Evolutionary conservation across 352 stramenopile species (phyloP), one percentile per base, ranked within the genome.

Genomic region (Phytophthora pinifolia): DNA sequence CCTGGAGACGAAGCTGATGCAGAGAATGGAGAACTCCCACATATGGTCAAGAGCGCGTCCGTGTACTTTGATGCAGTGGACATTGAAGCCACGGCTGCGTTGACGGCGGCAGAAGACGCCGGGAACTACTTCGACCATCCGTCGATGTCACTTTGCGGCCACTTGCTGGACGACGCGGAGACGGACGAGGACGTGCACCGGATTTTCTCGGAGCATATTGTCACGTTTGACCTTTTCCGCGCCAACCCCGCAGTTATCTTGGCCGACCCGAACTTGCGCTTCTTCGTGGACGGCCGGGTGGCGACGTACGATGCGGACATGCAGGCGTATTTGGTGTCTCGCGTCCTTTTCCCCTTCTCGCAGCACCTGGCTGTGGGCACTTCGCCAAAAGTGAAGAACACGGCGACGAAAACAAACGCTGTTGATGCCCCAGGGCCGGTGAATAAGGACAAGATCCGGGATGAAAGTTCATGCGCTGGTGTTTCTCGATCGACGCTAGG

Each of bases 61-160:
- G 60, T 94, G 1, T 94, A 92, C 46, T 94, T 92, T 70, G 81
- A 92, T 50, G 82, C 79, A 0, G 68, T 94, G 18, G 80, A 91
- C 27, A 64, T 62, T 54, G 67, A 65, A 44, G 62, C 27, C 30
- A 68, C 51, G 17, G 33, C 29, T 5, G 34, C 56, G 4, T 18
- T 25, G 34, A 35, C 32, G 9, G 31, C 41, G 44, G 32, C 36
- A 9, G 33, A 32, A 17, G 33, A 61, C 22, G 12, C 51, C 14
- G 47, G 37, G 1, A 46, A 48, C 31, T 56, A 61, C 22, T 50
- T 54, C 66, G 69, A 84, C 29, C 71, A 79, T 9, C 81, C 79
- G 10, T 83, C 68, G 18, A 83, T 92, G 70, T 94, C 83, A 1
- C 71, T 94, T 2, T 94, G 83, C 34, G 80, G 83, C 0, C 62